A percentile compares a stretch with the other conserved stretches of the same genome.
phyloP scores from a whole-genome alignment of 805 yeast species.

The Yueomyces sinensis region DNA sequence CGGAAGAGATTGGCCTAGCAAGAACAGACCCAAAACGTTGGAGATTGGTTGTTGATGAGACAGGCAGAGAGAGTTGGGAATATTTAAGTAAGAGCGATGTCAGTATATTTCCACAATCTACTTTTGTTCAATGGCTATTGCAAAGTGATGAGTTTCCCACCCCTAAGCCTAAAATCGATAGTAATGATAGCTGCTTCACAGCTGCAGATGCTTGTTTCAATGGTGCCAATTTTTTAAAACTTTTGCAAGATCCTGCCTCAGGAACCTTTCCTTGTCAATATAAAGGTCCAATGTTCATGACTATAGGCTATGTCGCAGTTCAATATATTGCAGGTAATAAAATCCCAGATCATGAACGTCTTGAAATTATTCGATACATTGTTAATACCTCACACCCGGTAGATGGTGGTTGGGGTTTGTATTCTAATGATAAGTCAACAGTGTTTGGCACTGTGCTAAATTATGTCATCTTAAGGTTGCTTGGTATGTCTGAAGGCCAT shows the following conservation, averaged over 20 bases:
- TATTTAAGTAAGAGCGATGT: slow-evolving; percentile 34
- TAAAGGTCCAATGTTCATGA: slow-evolving; percentile 97
- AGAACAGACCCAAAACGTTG: slow-evolving; percentile 60
- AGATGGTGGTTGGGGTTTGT: slow-evolving; percentile 99
- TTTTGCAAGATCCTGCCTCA: slow-evolving; percentile 59
- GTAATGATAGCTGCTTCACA: slow-evolving; percentile 17
- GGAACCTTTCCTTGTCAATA: slow-evolving; percentile 89
- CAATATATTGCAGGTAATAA: slow-evolving; percentile 54
- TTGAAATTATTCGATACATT: slow-evolving; percentile 71
- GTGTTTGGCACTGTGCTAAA: slow-evolving; percentile 89
- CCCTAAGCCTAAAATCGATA: slow-evolving; percentile 23
- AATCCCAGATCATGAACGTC: slow-evolving; percentile 50
- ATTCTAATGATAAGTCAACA: slow-evolving; percentile 82
- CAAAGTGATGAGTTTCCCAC: slow-evolving; percentile 27
- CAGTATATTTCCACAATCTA: slow-evolving; percentile 35
- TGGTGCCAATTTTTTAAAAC: slow-evolving; percentile 57
- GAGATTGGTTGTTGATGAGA: slow-evolving; percentile 56
- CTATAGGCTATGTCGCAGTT: slow-evolving; percentile 74
- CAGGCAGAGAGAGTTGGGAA: slow-evolving; percentile 78
- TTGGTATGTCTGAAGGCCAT: slow-evolving; percentile 66
- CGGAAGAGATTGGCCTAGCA: slow-evolving; percentile 58
- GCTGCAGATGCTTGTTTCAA: slow-evolving; percentile 54
- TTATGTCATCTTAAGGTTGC: slow-evolving; percentile 65
- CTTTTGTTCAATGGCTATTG: slow-evolving; percentile 43
- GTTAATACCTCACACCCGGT: slow-evolving; percentile 93